Base-by-base conservation (phyloP, 1,284 basidiomycete species). In the Ceratobasidium sp. region DNA sequence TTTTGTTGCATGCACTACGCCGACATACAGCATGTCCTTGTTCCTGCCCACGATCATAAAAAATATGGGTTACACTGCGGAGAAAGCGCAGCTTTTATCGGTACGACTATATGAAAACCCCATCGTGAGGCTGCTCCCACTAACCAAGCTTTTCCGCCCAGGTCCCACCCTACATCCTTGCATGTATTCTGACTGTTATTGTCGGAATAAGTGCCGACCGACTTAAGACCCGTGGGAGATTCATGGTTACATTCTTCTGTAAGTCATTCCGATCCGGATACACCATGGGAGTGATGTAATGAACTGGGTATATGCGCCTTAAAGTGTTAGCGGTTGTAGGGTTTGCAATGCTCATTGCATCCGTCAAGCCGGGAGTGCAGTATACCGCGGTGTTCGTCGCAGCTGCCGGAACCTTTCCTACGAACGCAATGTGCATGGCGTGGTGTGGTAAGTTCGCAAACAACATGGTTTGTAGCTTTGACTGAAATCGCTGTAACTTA, bases 31-130 rank as follows among this genome's bases (percentile, higher is more conserved):
- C 29, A 88, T 88, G 77, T 84, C 84, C 0, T 80, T 88, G 0
- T 89, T 89, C 78, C 85, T 86, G 0, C 88, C 88, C 0, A 86
- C 84, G 1, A 86, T 87, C 68, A 85, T 87, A 66, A 84, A 82
- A 68, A 80, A 87, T 80, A 83, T 78, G 61, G 77, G 77, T 14
- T 77, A 83, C 78, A 81, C 82, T 75, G 78, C 81, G 71, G 80
- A 81, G 77, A 83, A 80, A 76, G 79, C 79, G 76, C 63, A 75
- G 27, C 54, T 75, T 24, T 31, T 66, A 31, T 49, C 43, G 7
- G 48, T 66, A 53, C 39, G 62, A 27, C 13, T 31, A 7, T 2
- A 53, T 8, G 2, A 8, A 7, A 53, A 16, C 22, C 8, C 27
- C 51, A 9, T 22, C 14, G n/a, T 24, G 41, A 13, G 14, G 3